Evolutionary conservation across 768 basidiomycete genomes (phyloP).

Genomic region (Fibroporia radiculosa): DNA sequence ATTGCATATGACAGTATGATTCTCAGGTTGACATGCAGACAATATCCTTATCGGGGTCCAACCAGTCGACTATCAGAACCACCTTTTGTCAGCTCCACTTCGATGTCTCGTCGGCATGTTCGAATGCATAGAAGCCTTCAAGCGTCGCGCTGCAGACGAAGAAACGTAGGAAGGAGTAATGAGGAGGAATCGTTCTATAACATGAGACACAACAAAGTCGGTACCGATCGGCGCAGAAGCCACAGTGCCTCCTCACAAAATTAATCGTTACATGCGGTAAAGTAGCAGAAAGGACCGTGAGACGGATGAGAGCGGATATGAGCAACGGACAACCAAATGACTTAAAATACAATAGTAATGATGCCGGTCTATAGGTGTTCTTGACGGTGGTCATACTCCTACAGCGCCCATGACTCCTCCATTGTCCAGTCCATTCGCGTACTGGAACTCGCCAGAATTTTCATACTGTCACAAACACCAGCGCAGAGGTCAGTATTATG

Average conservation of each 20-base stretch:
- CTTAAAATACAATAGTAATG: not conserved
- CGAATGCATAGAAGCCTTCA: too few relatives aligned
- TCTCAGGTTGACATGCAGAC: too few relatives aligned
- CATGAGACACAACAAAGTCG: not conserved
- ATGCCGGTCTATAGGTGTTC: too few relatives aligned
- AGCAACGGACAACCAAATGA: not conserved
- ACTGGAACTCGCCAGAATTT: conserved; percentile 76
- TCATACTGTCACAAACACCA: conserved; percentile 45
- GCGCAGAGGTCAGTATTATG: not conserved
- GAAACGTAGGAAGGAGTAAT: too few relatives aligned
- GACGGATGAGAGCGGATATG: not conserved
- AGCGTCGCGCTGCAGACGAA: too few relatives aligned
- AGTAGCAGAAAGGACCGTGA: not conserved
- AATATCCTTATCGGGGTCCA: too few relatives aligned
- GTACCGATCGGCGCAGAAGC: not conserved
- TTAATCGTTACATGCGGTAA: not conserved
- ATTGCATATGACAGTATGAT: too few relatives aligned
- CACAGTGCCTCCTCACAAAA: not conserved
- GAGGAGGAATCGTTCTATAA: too few relatives aligned
- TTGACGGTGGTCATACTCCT: conserved; percentile 21
- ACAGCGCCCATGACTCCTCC: conserved; percentile 10
- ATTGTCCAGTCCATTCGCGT: conserved; percentile 46
- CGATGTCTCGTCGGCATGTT: too few relatives aligned
- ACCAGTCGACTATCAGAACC: too few relatives aligned
- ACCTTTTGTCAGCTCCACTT: too few relatives aligned